Conservation (phyloP, 495 filamentous ascomycete species). For the Echria macrotheca region DNA sequence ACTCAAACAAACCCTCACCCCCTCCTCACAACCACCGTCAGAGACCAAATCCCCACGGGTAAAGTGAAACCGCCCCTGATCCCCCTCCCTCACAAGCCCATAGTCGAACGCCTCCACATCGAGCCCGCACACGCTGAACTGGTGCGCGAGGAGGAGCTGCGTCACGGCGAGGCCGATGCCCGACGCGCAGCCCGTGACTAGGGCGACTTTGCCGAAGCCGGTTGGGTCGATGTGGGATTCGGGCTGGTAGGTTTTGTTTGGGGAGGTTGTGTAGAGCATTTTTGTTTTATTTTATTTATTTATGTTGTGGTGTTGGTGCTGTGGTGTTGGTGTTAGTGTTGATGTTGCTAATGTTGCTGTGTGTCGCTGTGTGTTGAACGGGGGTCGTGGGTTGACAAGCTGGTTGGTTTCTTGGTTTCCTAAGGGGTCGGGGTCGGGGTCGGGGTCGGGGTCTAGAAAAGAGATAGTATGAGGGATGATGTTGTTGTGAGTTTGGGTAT, state of each 20-base stretch:
- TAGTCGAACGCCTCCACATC: constrained; percentile 30
- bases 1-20: constrained; percentile 21
- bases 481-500: no score
- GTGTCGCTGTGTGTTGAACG: no score
- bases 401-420: no score
- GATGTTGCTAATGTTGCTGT: no score
- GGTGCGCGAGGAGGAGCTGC: constrained; percentile 31
- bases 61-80: constrained; percentile 32
- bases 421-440: no score
- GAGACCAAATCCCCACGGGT: constrained; percentile 25
- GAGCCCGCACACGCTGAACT: constrained; percentile 36
- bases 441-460: no score
- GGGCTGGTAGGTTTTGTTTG: constrained; percentile 20
- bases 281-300: constrained; percentile 1
- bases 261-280: constrained; percentile 23
- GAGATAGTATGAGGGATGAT: no score
- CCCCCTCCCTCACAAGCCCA: constrained; percentile 18
- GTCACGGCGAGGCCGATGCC: constrained; percentile 40
- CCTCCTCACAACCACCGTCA: constrained; percentile 26
- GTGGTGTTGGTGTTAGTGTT: no score
- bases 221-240: constrained; percentile 18
- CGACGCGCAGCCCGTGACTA: constrained; percentile 39
- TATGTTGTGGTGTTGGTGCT: neutral
- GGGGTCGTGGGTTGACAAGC: no score
- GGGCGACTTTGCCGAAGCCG: constrained; percentile 28